Evolutionary conservation across 2,329 filamentous ascomycete species (phyloP), one percentile per base, ranked within the genome.

Genomic region (Monosporascus sp.): DNA sequence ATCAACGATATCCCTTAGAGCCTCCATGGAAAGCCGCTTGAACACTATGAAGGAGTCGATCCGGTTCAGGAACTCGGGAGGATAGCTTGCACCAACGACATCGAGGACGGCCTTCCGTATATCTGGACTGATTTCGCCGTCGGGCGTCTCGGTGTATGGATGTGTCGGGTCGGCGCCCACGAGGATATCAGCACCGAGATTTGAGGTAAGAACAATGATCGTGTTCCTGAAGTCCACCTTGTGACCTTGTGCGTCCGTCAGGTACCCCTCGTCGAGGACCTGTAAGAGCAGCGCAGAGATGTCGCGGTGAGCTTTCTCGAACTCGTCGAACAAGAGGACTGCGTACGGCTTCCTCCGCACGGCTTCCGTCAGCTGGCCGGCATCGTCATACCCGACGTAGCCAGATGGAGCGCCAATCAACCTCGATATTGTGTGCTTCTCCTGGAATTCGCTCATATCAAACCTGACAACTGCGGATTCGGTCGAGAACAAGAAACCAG

Each of bases 31-130:
- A 2, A 97, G 81, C 8, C 93, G 84, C 73, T 92, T 93, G 79
- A 97, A 97, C 66, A 97, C 77, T 69, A 97, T 97, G 75, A 97
- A 97, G 56, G 95, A 93, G 71, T 97, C 93, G 58, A 97, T 91
- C 20, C 94, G 84, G 74, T 99, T 97, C 59, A 97, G 81, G 78
- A 97, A 99, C 69, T 97, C 94, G 3, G 94, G 94, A 5, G 93
- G 85, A 68, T 97, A 87, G 50, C 75, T 78, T 8, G 78, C 71
- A 19, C 87, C 79, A 1, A 97, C 92, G 17, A 95, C 85, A 64
- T 96, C 89, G 85, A 97, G 91, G 51, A 97, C 92, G 1, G 89
- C 86, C 54, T 82, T 78, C 64, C 90, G 90, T 47, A 92, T 83
- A 0, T 84, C 82, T 1, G 85, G 80, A 17, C 88, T 84, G 53